Base-by-base conservation (phyloP, 306 rosid genomes). In the Medicago lupulina region DNA sequence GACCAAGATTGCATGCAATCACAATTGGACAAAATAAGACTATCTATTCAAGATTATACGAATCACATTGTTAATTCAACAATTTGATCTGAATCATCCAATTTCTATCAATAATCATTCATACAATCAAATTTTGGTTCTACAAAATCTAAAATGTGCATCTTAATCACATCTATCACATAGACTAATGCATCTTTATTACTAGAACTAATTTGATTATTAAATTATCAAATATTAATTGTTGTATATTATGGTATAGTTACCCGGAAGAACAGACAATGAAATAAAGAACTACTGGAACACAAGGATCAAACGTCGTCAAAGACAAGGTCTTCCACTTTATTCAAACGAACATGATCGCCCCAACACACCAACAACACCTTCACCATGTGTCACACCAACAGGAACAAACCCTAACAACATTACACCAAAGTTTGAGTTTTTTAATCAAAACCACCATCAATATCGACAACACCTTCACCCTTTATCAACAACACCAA, bases 271-370 rank as follows among this genome's bases (percentile, higher is more conserved):
- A 90, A 94, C 98, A 8, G 98, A 94, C 77, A 91, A 94, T 50
- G 98, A 94, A 60, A 94, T 94, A 38, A 94, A 95, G 82, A 95
- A 92, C 72, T 95, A 90, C 8, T 92, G 97, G 98, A 92, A 95
- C 83, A 92, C 98, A 1, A 89, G 98, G 53, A 82, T 95, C 13
- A 92, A 92, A 68, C 75, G 96, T 5, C 86, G 96, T 6, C 89
- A 87, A 62, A 89, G 97, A 21, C 96, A 89, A 66, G 97, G 98
- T 28, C 71, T 92, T 2, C 91, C 97, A 9, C 82, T 90, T 0
- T 92, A 95, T 72, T 83, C 96, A 4, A 77, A 76, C 0, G 91
- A 85, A 4, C 38, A 19, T 10, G 59, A 55, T 81, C 13, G 23
- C 9, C 40, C 80, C 2, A 73, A 86, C 0, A 74, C 88, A 15